A percentile compares a stretch with the other conserved stretches of the same genome.
phyloP scores from a whole-genome alignment of 1,139 yeast genomes.

The Pichia inconspicua region DNA sequence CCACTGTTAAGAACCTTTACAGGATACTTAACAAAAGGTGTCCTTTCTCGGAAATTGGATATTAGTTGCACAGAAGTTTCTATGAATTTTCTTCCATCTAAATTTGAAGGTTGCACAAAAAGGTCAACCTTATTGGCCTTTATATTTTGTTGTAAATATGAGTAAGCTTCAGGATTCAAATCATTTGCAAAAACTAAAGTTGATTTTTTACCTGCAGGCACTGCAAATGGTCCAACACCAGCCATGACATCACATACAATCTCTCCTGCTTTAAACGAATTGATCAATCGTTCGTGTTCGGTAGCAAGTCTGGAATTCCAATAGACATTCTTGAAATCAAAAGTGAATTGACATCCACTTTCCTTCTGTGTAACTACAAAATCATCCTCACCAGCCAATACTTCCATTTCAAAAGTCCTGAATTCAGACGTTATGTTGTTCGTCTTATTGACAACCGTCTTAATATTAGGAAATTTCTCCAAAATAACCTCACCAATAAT shows the following conservation, averaged over 20 bases:
- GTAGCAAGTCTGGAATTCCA: conserved; percentile 96
- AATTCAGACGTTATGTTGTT: conserved; percentile 81
- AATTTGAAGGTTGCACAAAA: conserved; percentile 57
- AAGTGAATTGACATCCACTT: conserved; percentile 75
- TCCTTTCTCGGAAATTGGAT: not conserved
- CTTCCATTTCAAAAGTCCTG: conserved; percentile 89
- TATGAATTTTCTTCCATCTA: conserved; percentile 82
- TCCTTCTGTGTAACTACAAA: conserved; percentile 82
- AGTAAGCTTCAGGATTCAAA: conserved; percentile 78
- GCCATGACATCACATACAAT: conserved; percentile 95
- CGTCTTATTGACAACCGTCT: conserved; percentile 90
- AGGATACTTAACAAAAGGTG: conserved; percentile 18
- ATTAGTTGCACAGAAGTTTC: conserved; percentile 44
- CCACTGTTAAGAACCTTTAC: conserved; percentile 25
- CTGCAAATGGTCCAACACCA: conserved; percentile 97
- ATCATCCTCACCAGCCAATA: conserved; percentile 74
- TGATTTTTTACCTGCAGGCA: conserved; percentile 86
- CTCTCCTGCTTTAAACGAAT: conserved; percentile 48
- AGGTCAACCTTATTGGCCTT: conserved; percentile 50
- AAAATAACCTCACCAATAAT: conserved; percentile 85
- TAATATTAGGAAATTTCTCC: conserved; percentile 74
- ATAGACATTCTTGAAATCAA: conserved; percentile 89
- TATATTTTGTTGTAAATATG: conserved; percentile 61
- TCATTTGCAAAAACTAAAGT: conserved; percentile 87
- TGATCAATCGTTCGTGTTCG: conserved; percentile 80